Percentiles rank a stretch among this genome's conserved stretches.
Evolutionary conservation across 2,329 filamentous ascomycete genomes (phyloP).

Genomic region (Monilinia polystroma): DNA sequence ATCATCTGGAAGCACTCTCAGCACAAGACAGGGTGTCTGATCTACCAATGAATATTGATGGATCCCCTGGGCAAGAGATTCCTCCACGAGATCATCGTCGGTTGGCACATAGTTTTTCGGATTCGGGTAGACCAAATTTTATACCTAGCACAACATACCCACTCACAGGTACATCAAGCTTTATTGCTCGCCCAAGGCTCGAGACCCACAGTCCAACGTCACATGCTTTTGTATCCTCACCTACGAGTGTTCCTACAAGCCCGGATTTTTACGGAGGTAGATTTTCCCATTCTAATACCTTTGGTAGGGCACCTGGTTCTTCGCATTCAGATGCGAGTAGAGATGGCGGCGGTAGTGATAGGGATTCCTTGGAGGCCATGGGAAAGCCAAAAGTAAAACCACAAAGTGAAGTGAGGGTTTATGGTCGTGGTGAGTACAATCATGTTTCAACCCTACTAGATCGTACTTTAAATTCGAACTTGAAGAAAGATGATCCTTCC

Average conservation of each 20-base stretch:
- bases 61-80: conserved; percentile 2
- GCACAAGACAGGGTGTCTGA: conserved; percentile 5
- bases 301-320: conserved; percentile 9
- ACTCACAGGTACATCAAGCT: conserved; percentile 8
- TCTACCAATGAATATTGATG: conserved; percentile 15
- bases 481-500: neutral
- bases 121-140: neutral
- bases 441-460: neutral
- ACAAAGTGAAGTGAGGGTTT: conserved; percentile 51
- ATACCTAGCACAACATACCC: conserved; percentile 4
- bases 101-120: conserved; percentile 6
- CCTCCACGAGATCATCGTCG: conserved; percentile 15
- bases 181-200: conserved; percentile 6
- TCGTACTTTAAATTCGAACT: neutral
- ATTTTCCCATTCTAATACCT: conserved; percentile 6
- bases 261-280: conserved; percentile 20
- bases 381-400: conserved; percentile 47
- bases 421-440: conserved; percentile 52
- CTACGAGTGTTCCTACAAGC: neutral
- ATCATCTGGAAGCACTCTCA: conserved; percentile 35
- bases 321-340: conserved; percentile 19
- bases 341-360: conserved; percentile 17
- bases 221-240: conserved; percentile 5
- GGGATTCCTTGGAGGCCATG: conserved; percentile 42
- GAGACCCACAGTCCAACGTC: conserved; percentile 11